Conservation (phyloP, 768 basidiomycete genomes). For the Suillus weaverae region DNA sequence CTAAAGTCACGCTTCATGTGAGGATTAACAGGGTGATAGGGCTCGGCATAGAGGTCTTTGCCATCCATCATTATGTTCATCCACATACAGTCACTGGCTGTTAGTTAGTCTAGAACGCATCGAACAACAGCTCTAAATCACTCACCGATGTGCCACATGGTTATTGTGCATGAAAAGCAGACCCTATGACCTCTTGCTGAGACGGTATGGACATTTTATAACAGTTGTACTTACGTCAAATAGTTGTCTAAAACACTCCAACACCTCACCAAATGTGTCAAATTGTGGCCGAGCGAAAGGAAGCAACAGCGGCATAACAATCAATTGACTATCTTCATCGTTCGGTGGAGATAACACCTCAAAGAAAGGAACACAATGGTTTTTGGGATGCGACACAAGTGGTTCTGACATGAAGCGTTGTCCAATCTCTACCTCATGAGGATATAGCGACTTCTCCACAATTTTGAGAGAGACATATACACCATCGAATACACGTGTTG, state of each 20-base stretch:
- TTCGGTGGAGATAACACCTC: conserved; percentile 22
- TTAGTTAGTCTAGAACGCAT: not conserved
- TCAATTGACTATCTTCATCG: conserved; percentile 11
- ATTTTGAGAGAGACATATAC: conserved; percentile 32
- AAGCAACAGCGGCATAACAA: conserved; percentile 39
- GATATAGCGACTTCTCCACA: conserved; percentile 11
- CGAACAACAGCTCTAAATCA: conserved; percentile 6
- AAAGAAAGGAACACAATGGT: conserved; percentile 37
- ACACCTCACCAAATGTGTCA: conserved; percentile 32
- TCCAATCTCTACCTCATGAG: conserved; percentile 33
- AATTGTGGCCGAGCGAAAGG: conserved; percentile 23
- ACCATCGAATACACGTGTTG: conserved; percentile 27
- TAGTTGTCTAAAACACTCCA: conserved; percentile 34
- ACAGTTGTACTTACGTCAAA: conserved; percentile 26
- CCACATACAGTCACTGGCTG: conserved; percentile 26
- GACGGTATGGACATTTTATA: not conserved
- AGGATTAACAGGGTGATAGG: conserved; percentile 24
- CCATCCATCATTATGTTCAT: conserved; percentile 36
- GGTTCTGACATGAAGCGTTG: conserved; percentile 17
- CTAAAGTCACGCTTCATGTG: conserved; percentile 19
- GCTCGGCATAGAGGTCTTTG: conserved; percentile 19
- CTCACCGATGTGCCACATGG: conserved; percentile 36
- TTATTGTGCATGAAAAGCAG: conserved; percentile 37
- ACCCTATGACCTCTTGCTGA: conserved; percentile 21
- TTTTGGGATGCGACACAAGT: conserved; percentile 14